Percentiles rank a stretch among this genome's conserved stretches.
These are phyloP conservation scores for Rubia yunnanensis DNA, from an alignment of 257 asterid species.

Conservation along the genomic window DNA sequence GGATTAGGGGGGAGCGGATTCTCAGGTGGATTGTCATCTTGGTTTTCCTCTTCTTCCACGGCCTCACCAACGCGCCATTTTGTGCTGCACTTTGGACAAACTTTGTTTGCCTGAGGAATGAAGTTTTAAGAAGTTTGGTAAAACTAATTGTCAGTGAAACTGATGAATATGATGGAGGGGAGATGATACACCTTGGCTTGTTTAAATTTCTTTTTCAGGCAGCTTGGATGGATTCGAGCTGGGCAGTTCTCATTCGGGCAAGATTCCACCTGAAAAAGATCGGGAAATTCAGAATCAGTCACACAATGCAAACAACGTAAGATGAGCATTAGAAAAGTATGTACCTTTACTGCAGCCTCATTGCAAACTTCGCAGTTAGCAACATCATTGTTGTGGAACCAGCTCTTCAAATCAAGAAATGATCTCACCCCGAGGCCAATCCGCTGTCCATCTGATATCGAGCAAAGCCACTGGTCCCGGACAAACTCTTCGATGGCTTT, in stretches of 20 bases:
- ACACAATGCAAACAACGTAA: not conserved
- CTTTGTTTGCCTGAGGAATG: slow-evolving; percentile 40
- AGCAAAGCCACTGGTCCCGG: slow-evolving; percentile 76
- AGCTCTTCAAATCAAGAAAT: slow-evolving; percentile 84
- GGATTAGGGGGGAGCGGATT: slow-evolving; percentile 20
- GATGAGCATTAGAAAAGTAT: slow-evolving; percentile 1
- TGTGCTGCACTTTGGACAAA: slow-evolving; percentile 62
- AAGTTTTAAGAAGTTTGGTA: not conserved
- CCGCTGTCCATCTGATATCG: slow-evolving; percentile 38
- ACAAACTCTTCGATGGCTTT: slow-evolving; percentile 61
- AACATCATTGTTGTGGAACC: slow-evolving; percentile 73
- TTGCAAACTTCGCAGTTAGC: slow-evolving; percentile 87
- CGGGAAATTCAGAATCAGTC: slow-evolving; percentile 2
- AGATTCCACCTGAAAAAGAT: slow-evolving; percentile 43
- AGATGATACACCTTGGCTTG: slow-evolving; percentile 45
- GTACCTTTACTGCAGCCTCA: slow-evolving; percentile 90
- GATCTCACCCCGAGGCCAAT: slow-evolving; percentile 85
- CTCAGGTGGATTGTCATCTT: slow-evolving; percentile 16
- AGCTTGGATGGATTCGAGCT: slow-evolving; percentile 58
- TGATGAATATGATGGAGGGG: not conserved
- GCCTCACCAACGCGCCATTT: slow-evolving; percentile 45
- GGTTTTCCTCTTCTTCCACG: slow-evolving; percentile 22
- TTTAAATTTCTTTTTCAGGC: slow-evolving; percentile 63
- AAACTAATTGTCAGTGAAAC: slow-evolving; percentile 5
- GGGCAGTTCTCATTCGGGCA: slow-evolving; percentile 69